Evolutionary conservation across 371 early-diverging fungal species (phyloP).

Genomic region (Umbelopsis sp.): DNA sequence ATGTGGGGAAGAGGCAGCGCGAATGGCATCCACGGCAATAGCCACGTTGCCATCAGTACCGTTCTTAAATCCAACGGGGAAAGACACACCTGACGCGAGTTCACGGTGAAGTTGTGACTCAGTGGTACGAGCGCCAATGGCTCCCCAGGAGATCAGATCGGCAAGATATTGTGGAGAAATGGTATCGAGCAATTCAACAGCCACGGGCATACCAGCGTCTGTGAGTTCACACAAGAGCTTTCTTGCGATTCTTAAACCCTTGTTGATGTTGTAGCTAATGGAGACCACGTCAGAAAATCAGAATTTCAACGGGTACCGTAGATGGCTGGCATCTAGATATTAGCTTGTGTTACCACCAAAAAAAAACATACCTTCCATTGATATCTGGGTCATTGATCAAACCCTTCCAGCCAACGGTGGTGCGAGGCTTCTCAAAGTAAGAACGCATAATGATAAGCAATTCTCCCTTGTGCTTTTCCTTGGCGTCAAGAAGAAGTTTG

Average conservation of each 20-base stretch:
- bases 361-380: conserved; percentile 62
- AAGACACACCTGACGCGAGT: conserved; percentile 91
- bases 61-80: conserved; percentile 96
- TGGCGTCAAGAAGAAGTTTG: conserved; percentile 35
- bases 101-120: conserved; percentile 94
- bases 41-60: conserved; percentile 88
- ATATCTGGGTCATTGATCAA: conserved; percentile 91
- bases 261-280: conserved; percentile 82
- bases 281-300: too few relatives aligned
- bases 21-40: conserved; percentile 91
- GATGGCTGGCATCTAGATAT: conserved; percentile 2
- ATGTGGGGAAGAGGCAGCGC: conserved; percentile 83
- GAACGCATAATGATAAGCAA: conserved; percentile 88
- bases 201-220: conserved; percentile 84
- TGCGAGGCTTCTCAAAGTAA: conserved; percentile 95
- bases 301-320: neutral
- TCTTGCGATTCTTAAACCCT: conserved; percentile 86
- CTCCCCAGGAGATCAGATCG: conserved; percentile 93
- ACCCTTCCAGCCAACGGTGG: conserved; percentile 95
- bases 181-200: conserved; percentile 91
- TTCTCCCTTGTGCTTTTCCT: conserved; percentile 56
- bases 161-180: conserved; percentile 93
- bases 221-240: conserved; percentile 73
- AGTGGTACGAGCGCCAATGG: conserved; percentile 95
- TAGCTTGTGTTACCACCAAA: neutral